Evolutionary conservation across 768 basidiomycete genomes (phyloP).

Genomic region (Podaxis sp.): DNA sequence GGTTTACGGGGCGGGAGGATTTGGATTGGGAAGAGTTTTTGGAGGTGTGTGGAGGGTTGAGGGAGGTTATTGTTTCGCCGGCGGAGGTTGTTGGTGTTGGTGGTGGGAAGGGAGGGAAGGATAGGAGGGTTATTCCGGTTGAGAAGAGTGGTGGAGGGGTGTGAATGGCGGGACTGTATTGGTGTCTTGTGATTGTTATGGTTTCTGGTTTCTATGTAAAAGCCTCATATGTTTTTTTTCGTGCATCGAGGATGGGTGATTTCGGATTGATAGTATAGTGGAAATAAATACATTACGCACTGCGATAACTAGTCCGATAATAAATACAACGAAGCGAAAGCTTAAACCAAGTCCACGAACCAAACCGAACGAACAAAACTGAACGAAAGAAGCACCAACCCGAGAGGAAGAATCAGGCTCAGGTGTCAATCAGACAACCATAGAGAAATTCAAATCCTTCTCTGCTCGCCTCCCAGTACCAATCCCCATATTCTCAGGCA

Average conservation of each 20-base stretch:
- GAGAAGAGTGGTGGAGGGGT: constrained; percentile 55
- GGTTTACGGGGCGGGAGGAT: constrained; percentile 48
- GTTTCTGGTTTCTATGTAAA: neutral
- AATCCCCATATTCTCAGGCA: neutral
- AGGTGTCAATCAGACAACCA: neutral
- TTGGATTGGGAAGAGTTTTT: constrained; percentile 85
- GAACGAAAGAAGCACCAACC: neutral
- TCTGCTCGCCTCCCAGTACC: neutral
- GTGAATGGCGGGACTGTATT: constrained; percentile 17
- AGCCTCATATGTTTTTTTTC: neutral
- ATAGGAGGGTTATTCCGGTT: constrained; percentile 42
- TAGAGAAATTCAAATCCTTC: neutral
- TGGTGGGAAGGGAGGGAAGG: constrained; percentile 22
- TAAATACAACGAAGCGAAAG: neutral
- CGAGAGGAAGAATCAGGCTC: neutral
- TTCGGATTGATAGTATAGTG: neutral
- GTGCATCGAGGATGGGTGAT: neutral
- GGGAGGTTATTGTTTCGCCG: constrained; percentile 54
- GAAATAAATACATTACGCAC: neutral
- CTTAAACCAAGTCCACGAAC: no score
- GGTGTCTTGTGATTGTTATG: neutral
- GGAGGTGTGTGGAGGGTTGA: constrained; percentile 78
- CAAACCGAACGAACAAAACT: no score
- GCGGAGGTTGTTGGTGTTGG: constrained; percentile 7
- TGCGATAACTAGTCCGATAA: neutral